These are phyloP conservation scores for Turritis glabra DNA, from an alignment of 345 rosid genomes.

Conservation along the genomic window DNA sequence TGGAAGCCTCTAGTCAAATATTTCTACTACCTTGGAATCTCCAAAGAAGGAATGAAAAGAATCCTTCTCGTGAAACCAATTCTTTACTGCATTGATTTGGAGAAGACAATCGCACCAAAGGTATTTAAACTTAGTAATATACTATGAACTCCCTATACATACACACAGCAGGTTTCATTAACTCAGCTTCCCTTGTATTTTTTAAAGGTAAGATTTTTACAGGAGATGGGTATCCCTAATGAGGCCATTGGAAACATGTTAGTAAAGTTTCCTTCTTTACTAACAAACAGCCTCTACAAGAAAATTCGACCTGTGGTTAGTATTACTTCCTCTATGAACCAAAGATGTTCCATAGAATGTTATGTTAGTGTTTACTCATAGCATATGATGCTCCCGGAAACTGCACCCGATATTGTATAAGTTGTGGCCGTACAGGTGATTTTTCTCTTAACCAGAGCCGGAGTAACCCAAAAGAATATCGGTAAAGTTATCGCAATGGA, in stretches of 20 bases:
- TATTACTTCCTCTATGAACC: conserved; percentile 23
- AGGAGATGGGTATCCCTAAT: conserved; percentile 78
- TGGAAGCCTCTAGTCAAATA: conserved; percentile 93
- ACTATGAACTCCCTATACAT: neutral
- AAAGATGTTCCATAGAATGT: neutral
- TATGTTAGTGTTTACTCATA: neutral
- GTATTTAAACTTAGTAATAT: conserved; percentile 34
- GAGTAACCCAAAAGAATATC: conserved; percentile 69
- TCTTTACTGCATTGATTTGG: conserved; percentile 75
- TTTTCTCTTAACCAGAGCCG: conserved; percentile 82
- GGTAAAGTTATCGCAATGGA: conserved; percentile 80
- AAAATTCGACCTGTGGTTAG: conserved; percentile 92
- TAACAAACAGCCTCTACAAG: conserved; percentile 79
- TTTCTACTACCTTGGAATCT: conserved; percentile 80
- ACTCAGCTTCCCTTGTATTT: conserved; percentile 28
- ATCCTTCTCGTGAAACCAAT: conserved; percentile 82
- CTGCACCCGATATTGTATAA: neutral
- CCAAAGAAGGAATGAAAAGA: conserved; percentile 87
- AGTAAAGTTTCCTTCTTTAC: conserved; percentile 79
- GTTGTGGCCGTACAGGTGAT: conserved; percentile 53
- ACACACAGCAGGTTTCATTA: conserved; percentile 3
- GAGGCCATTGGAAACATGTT: conserved; percentile 89
- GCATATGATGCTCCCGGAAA: neutral
- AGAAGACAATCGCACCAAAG: conserved; percentile 72
- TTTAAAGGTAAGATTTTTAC: conserved; percentile 71